Evolutionary conservation across 2,329 filamentous ascomycete species (phyloP).

Genomic region (Aspergillus sp.): DNA sequence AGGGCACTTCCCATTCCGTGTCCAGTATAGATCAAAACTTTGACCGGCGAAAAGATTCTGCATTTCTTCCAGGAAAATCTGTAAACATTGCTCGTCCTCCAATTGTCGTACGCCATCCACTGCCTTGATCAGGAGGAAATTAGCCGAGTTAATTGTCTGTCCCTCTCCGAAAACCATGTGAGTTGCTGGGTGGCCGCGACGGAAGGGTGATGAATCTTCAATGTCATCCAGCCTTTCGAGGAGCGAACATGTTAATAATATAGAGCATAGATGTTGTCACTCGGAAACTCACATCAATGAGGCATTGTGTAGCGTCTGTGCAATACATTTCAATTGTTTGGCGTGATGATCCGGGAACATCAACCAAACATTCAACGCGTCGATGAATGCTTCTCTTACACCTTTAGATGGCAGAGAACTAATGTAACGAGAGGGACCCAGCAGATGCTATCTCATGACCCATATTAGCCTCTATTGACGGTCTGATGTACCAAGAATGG

Average conservation of each 20-base stretch:
- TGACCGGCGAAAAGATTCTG: slow-evolving; percentile 36
- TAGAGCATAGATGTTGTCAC: not conserved
- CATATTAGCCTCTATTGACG: not conserved
- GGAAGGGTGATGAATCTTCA: slow-evolving; percentile 37
- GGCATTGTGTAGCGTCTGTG: slow-evolving; percentile 34
- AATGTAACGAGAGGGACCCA: slow-evolving; percentile 26
- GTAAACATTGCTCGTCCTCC: slow-evolving; percentile 18
- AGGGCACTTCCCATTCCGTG: slow-evolving; percentile 28
- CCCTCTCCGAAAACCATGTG: slow-evolving; percentile 39
- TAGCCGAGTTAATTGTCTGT: slow-evolving; percentile 44
- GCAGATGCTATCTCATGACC: not conserved
- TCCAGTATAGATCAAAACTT: slow-evolving; percentile 37
- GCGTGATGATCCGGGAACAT: slow-evolving; percentile 26
- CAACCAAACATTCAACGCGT: slow-evolving; percentile 34
- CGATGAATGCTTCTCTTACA: slow-evolving; percentile 30
- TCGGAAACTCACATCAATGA: slow-evolving; percentile 25
- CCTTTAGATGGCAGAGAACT: slow-evolving; percentile 32
- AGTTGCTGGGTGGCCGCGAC: slow-evolving; percentile 37
- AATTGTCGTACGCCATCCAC: slow-evolving; percentile 25
- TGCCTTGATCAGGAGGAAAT: slow-evolving; percentile 36
- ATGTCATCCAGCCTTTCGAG: slow-evolving; percentile 38
- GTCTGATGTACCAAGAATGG: not conserved
- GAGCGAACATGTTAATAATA: not conserved
- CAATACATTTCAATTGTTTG: slow-evolving; percentile 27
- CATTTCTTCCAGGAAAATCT: slow-evolving; percentile 32